Evolutionary conservation across 1,139 yeast genomes (phyloP).

Genomic region (Yamadazyma atmosphaerica): DNA sequence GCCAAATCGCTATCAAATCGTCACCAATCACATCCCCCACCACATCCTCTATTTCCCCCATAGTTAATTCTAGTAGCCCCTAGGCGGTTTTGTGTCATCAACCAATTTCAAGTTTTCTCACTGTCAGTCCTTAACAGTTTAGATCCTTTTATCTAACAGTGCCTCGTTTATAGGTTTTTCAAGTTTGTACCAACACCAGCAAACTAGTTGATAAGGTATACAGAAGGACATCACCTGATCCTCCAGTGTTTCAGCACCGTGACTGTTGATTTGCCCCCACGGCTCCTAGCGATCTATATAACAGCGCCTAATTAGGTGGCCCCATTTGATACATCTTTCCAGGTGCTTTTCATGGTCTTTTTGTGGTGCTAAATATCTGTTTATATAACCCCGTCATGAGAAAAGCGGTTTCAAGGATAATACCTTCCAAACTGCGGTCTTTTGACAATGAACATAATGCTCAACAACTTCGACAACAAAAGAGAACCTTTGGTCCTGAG

Average conservation of each 20-base stretch:
- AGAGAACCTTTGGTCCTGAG: not conserved
- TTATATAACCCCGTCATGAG: no score
- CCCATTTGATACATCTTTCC: no score
- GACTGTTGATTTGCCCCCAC: no score
- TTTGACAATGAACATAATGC: conserved; percentile 1
- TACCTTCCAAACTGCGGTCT: conserved; percentile 26
- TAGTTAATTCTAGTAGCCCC: not conserved
- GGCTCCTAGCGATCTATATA: no score
- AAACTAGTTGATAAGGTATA: no score
- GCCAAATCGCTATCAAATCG: no score
- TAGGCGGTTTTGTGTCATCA: conserved; percentile 1
- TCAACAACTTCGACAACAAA: not conserved
- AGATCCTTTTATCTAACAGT: not conserved
- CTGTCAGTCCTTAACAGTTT: not conserved
- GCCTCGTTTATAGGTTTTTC: no score
- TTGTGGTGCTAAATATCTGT: not conserved
- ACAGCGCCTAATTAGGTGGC: not conserved
- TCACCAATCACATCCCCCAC: no score
- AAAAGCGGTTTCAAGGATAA: conserved; percentile 45
- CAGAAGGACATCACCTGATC: no score
- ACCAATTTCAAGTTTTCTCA: not conserved
- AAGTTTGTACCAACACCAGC: no score
- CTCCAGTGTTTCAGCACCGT: no score
- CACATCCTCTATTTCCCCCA: no score
- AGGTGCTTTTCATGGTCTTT: not conserved